Percentiles rank a stretch among this genome's conserved stretches.
phyloP scores from a whole-genome alignment of 164 flowering plant genomes.

The Stephania cephalantha region DNA sequence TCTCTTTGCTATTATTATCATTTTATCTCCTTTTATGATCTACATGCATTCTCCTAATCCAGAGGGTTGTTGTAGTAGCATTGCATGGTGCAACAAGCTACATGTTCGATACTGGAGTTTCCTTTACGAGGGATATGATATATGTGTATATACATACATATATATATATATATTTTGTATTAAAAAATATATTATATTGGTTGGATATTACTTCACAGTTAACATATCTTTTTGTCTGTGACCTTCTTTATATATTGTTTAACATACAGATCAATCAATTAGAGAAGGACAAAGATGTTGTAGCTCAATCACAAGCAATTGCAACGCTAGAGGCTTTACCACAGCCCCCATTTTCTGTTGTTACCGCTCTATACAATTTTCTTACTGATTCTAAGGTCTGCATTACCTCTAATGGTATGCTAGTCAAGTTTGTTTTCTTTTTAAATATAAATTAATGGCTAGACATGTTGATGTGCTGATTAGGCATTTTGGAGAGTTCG shows the following conservation, averaged over 20 bases:
- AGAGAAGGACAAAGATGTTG: conserved; percentile 96
- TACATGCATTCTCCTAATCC: too few relatives aligned
- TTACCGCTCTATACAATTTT: conserved; percentile 74
- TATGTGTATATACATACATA: not conserved
- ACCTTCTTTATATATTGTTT: not conserved
- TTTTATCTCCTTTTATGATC: too few relatives aligned
- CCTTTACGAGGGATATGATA: not conserved
- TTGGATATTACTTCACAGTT: not conserved
- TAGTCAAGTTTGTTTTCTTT: conserved; percentile 1
- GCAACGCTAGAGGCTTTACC: conserved; percentile 58
- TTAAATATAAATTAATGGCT: not conserved
- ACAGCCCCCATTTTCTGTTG: conserved; percentile 59
- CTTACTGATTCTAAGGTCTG: conserved; percentile 79
- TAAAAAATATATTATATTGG: not conserved
- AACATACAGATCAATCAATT: conserved; percentile 69
- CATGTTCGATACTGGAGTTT: not conserved
- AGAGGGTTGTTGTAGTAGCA: too few relatives aligned
- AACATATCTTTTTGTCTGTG: not conserved
- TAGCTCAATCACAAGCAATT: conserved; percentile 93
- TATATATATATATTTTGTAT: not conserved
- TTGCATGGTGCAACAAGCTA: not conserved
- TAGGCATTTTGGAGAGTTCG: conserved; percentile 96
- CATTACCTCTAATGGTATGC: not conserved
- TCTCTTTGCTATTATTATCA: too few relatives aligned
- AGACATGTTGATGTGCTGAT: conserved; percentile 12